Evolutionary conservation across 345 rosid genomes (phyloP).

Genomic region (Orychophragmus violaceus): DNA sequence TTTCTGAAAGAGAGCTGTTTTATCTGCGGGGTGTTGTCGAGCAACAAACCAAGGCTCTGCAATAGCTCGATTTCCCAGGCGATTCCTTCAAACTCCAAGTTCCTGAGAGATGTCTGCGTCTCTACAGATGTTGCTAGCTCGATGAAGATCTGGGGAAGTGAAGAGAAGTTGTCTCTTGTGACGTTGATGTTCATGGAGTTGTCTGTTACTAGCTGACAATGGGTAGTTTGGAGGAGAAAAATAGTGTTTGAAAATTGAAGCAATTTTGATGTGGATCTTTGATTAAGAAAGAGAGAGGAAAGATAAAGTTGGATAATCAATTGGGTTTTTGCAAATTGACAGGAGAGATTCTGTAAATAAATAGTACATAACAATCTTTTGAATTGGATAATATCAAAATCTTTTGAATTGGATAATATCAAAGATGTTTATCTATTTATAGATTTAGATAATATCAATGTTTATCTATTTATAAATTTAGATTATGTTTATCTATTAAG

Average conservation of each 20-base stretch:
- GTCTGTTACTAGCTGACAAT: constrained; percentile 59
- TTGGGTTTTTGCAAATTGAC: too few relatives aligned
- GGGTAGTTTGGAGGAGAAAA: constrained; percentile 54
- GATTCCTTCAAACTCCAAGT: constrained; percentile 61
- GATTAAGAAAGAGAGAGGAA: too few relatives aligned
- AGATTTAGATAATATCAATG: too few relatives aligned
- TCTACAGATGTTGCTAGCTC: constrained; percentile 42
- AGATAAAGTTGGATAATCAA: too few relatives aligned
- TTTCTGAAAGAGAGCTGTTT: constrained; percentile 52
- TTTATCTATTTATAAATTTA: too few relatives aligned
- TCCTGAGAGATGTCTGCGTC: constrained; percentile 40
- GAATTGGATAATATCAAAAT: too few relatives aligned
- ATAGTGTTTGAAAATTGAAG: constrained; percentile 50
- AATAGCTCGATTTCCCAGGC: constrained; percentile 57
- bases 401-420: too few relatives aligned
- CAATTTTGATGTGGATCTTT: constrained; percentile 34
- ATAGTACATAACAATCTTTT: too few relatives aligned
- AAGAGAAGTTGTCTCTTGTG: constrained; percentile 31
- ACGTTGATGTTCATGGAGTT: constrained; percentile 60
- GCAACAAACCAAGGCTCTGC: constrained; percentile 45
- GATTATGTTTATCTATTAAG: too few relatives aligned
- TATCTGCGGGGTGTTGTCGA: constrained; percentile 50
- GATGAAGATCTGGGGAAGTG: constrained; percentile 49
- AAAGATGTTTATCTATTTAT: too few relatives aligned
- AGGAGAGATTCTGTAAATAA: too few relatives aligned